phyloP scores from a whole-genome alignment of 2,329 filamentous ascomycete species.

The Colletotrichum spinosum region DNA sequence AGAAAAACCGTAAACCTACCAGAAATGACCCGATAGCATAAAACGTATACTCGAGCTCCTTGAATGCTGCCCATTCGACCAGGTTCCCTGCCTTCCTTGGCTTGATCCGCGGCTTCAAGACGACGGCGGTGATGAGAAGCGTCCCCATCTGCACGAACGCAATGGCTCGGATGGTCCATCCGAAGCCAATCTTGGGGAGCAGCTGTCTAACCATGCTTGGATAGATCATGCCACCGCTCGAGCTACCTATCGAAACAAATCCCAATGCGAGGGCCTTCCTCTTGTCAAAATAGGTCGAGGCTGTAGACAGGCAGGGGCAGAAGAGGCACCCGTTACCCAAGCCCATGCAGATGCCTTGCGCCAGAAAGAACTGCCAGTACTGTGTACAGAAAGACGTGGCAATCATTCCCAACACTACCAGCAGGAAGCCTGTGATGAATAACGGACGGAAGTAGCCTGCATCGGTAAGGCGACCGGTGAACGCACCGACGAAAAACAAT shows the following conservation, averaged over 20 bases:
- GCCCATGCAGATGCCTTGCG: constrained; percentile 67
- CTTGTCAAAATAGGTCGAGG: constrained; percentile 74
- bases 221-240: constrained; percentile 67
- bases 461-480: constrained; percentile 65
- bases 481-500: constrained; percentile 65
- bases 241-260: constrained; percentile 69
- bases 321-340: constrained; percentile 73
- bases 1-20: constrained; percentile 6
- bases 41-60: constrained; percentile 56
- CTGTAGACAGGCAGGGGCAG: constrained; percentile 71
- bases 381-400: constrained; percentile 53
- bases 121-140: constrained; percentile 50
- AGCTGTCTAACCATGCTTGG: constrained; percentile 68
- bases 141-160: constrained; percentile 68
- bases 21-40: constrained; percentile 51
- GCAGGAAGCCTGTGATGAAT: constrained; percentile 52
- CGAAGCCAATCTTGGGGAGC: constrained; percentile 66
- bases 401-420: constrained; percentile 62
- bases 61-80: constrained; percentile 59
- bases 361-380: constrained; percentile 68
- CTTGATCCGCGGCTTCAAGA: constrained; percentile 55
- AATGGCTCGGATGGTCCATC: constrained; percentile 68
- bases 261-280: constrained; percentile 71
- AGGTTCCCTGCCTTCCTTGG: constrained; percentile 54
- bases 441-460: constrained; percentile 63